A percentile compares a stretch with the other conserved stretches of the same genome.
Conservation (phyloP, 1,139 yeast species). For the Hanseniaspora gamundiae region DNA sequence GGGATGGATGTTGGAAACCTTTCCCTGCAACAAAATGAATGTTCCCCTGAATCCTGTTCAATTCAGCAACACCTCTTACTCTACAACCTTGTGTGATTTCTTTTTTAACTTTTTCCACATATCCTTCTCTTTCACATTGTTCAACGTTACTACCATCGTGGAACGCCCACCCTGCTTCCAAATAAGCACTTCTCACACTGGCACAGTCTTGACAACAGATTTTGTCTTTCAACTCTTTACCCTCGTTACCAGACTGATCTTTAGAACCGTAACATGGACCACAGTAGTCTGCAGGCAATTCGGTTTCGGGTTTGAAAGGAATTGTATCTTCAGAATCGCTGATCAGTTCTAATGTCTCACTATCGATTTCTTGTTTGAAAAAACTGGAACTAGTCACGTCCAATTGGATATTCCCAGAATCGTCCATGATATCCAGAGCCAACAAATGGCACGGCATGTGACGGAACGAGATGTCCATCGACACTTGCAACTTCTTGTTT, state of each 20-base stretch:
- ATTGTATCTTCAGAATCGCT: neutral
- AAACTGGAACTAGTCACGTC: conserved; percentile 65
- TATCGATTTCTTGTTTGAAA: conserved; percentile 49
- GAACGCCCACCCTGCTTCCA: conserved; percentile 73
- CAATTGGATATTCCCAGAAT: conserved; percentile 70
- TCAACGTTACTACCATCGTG: conserved; percentile 75
- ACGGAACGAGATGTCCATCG: conserved; percentile 73
- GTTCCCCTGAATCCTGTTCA: conserved; percentile 82
- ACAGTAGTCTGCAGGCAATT: conserved; percentile 38
- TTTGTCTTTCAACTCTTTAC: conserved; percentile 25
- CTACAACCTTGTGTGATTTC: conserved; percentile 79
- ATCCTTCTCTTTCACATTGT: conserved; percentile 87
- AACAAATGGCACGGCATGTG: conserved; percentile 66
- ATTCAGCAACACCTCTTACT: conserved; percentile 62
- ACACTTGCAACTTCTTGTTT: conserved; percentile 62
- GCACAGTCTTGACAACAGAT: conserved; percentile 81
- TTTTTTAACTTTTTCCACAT: conserved; percentile 46
- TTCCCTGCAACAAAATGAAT: conserved; percentile 93
- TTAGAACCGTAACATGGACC: conserved; percentile 88
- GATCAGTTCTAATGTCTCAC: neutral
- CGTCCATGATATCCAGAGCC: conserved; percentile 63
- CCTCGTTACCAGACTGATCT: conserved; percentile 46
- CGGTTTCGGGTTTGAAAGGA: neutral
- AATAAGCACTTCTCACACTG: conserved; percentile 70
- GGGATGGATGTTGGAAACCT: conserved; percentile 33